phyloP scores from a whole-genome alignment of 768 basidiomycete genomes.

The Piloderma croceum region DNA sequence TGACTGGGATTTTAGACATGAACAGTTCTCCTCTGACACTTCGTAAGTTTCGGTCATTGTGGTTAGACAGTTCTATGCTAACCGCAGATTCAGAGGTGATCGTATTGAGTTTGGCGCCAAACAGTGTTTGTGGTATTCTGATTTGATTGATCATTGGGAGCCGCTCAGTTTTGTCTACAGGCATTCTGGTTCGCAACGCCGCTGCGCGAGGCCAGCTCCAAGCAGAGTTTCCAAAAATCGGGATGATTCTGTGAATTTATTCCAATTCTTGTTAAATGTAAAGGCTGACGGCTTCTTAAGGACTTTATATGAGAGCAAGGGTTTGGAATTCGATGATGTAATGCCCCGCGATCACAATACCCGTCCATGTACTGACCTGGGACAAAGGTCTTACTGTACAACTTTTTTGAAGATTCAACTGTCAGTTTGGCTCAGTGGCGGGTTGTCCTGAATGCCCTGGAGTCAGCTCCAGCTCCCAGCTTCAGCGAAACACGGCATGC shows the following conservation, averaged over 20 bases:
- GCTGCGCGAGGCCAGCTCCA: slow-evolving; percentile 42
- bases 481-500: slow-evolving; percentile 49
- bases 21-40: slow-evolving; percentile 52
- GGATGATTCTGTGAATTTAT: slow-evolving; percentile 51
- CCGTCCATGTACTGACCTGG: background rate
- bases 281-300: slow-evolving; percentile 11
- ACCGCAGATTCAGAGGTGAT: slow-evolving; percentile 30
- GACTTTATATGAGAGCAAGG: slow-evolving; percentile 62
- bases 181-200: slow-evolving; percentile 65
- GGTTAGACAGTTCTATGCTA: background rate
- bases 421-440: slow-evolving; percentile 53
- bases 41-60: slow-evolving; percentile 36
- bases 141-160: no score
- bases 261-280: no score
- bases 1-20: slow-evolving; percentile 40
- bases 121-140: slow-evolving; percentile 51
- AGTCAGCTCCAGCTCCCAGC: slow-evolving; percentile 30
- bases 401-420: slow-evolving; percentile 67
- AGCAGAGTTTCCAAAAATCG: slow-evolving; percentile 51
- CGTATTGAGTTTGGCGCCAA: slow-evolving; percentile 56
- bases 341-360: slow-evolving; percentile 3
- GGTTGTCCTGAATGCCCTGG: slow-evolving; percentile 40
- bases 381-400: slow-evolving; percentile 60
- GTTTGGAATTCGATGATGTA: slow-evolving; percentile 63
- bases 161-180: no score